These are phyloP conservation scores for Amphibolis antarctica DNA, from an alignment of 106 monocot genomes.

Conservation along the genomic window DNA sequence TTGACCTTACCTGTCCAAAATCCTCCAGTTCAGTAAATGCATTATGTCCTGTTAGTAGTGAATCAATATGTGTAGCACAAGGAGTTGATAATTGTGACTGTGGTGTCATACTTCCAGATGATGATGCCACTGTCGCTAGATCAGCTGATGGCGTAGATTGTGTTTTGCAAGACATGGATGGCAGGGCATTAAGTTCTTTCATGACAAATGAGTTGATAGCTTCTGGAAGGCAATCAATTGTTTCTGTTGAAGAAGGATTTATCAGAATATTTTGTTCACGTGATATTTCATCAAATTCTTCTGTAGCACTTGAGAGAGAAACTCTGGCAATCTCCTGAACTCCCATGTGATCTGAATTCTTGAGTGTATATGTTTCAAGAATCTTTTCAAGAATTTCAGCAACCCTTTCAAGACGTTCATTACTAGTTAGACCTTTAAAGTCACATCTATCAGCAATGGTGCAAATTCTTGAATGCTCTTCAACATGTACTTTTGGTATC, in stretches of 20 bases:
- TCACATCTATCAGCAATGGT: slow-evolving; percentile 83
- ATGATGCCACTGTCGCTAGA: slow-evolving; percentile 20
- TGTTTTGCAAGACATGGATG: slow-evolving; percentile 10
- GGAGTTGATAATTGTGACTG: slow-evolving; percentile 55
- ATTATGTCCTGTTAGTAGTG: slow-evolving; percentile 24
- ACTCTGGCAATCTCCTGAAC: slow-evolving; percentile 11
- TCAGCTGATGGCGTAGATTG: slow-evolving; percentile 9
- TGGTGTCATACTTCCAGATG: slow-evolving; percentile 55
- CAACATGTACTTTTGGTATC: slow-evolving; percentile 72
- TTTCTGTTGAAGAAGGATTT: slow-evolving; percentile 10
- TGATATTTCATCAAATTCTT: slow-evolving; percentile 14
- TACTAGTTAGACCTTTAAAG: slow-evolving; percentile 55
- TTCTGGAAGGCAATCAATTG: slow-evolving; percentile 8
- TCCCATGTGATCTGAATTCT: slow-evolving; percentile 8
- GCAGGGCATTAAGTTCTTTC: slow-evolving; percentile 12
- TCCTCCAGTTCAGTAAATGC: slow-evolving; percentile 49
- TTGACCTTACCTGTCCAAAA: slow-evolving; percentile 55
- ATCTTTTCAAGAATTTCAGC: slow-evolving; percentile 69
- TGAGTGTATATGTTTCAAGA: slow-evolving; percentile 30
- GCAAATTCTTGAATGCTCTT: slow-evolving; percentile 77
- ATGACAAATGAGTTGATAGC: slow-evolving; percentile 6
- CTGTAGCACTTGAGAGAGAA: slow-evolving; percentile 10
- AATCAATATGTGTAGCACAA: slow-evolving; percentile 29
- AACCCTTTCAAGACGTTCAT: slow-evolving; percentile 64
- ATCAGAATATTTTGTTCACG: slow-evolving; percentile 11